A percentile compares a stretch with the other conserved stretches of the same genome.
Conservation (phyloP, 2,329 filamentous ascomycete genomes). For the Microdochium trichocladiopsis region DNA sequence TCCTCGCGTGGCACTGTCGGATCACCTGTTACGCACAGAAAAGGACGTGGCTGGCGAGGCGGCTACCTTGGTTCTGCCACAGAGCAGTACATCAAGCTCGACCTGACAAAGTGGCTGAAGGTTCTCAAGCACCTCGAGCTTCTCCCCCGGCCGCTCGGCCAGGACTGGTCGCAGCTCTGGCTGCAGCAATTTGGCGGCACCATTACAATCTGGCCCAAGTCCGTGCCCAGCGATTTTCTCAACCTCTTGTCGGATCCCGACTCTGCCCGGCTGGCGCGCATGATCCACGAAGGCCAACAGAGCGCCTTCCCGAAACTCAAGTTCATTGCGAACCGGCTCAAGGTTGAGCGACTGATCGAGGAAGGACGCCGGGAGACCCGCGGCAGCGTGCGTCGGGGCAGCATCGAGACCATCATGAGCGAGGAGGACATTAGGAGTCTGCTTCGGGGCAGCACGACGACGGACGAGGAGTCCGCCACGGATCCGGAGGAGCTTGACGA, state of each 20-base stretch:
- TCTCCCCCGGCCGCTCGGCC: constrained; percentile 79
- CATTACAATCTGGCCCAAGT: constrained; percentile 93
- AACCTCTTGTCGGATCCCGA: constrained; percentile 83
- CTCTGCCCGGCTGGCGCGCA: constrained; percentile 66
- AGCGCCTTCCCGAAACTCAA: constrained; percentile 86
- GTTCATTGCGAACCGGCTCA: constrained; percentile 82
- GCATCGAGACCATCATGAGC: constrained; percentile 53
- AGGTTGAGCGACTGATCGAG: constrained; percentile 68
- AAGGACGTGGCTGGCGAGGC: constrained; percentile 89
- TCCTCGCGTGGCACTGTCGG: constrained; percentile 87
- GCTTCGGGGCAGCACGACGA: constrained; percentile 20
- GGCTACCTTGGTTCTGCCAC: constrained; percentile 88
- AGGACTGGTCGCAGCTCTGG: constrained; percentile 97
- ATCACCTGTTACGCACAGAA: constrained; percentile 86
- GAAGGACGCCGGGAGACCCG: constrained; percentile 48
- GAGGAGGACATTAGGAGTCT: constrained; percentile 51
- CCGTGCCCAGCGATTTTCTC: constrained; percentile 69
- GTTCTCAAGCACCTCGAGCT: constrained; percentile 89
- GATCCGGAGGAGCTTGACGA: constrained; percentile 18
- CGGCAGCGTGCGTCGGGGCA: constrained; percentile 37
- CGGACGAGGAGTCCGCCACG: constrained; percentile 7
- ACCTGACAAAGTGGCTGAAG: constrained; percentile 96
- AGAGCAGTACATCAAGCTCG: constrained; percentile 93
- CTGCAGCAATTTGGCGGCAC: constrained; percentile 91
- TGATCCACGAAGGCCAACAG: constrained; percentile 87